phyloP scores from a whole-genome alignment of 805 yeast species.

The Spathaspora hagerdaliae region DNA sequence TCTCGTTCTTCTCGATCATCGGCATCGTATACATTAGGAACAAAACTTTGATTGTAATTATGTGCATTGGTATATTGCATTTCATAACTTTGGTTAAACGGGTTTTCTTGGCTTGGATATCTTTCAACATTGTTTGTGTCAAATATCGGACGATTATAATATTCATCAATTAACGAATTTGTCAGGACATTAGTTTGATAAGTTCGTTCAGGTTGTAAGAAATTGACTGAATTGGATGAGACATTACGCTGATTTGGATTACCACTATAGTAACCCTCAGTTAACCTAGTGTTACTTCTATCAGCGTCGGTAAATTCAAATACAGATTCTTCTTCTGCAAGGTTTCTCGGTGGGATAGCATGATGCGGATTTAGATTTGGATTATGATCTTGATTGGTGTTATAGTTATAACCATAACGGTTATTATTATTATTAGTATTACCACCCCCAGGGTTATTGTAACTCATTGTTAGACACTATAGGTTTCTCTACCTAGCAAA shows the following conservation, averaged over 20 bases:
- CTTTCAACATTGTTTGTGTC: conserved; percentile 1
- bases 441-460: neutral
- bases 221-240: neutral
- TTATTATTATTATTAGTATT: neutral
- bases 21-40: conserved; percentile 39
- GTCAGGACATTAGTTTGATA: conserved; percentile 1
- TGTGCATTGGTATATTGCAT: conserved; percentile 7
- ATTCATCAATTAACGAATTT: conserved; percentile 5
- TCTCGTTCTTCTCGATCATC: conserved; percentile 37
- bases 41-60: conserved; percentile 36
- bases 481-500: too few species aligned
- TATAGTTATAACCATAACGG: neutral
- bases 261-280: conserved; percentile 5
- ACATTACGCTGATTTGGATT: neutral
- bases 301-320: conserved; percentile 1
- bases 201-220: neutral
- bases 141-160: conserved; percentile 8
- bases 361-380: conserved; percentile 3
- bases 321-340: conserved; percentile 1
- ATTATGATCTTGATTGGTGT: neutral
- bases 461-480: neutral
- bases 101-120: conserved; percentile 3
- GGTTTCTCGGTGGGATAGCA: neutral
- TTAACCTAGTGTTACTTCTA: conserved; percentile 3
- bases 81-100: conserved; percentile 7